Evolutionary conservation across 2,329 filamentous ascomycete genomes (phyloP).

Genomic region (Trichocomaceae sp.): DNA sequence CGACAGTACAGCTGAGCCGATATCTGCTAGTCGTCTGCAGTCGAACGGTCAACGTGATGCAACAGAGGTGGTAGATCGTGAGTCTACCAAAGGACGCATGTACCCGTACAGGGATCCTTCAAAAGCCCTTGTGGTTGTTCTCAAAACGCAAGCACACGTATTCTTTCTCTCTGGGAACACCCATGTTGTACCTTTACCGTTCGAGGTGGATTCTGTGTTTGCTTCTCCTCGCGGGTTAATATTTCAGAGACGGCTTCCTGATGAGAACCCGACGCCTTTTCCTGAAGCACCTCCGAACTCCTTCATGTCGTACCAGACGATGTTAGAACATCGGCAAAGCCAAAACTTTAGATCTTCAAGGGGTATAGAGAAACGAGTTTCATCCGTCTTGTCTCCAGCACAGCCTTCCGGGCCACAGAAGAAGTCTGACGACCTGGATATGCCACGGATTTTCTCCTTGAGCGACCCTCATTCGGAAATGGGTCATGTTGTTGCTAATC

Average conservation of each 20-base stretch:
- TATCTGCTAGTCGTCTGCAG: neutral
- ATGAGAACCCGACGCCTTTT: constrained; percentile 19
- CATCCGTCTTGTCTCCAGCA: constrained; percentile 43
- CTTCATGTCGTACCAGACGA: constrained; percentile 63
- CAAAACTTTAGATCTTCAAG: constrained; percentile 30
- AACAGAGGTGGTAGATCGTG: constrained; percentile 15
- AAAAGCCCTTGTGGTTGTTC: constrained; percentile 76
- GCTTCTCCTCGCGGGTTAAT: constrained; percentile 76
- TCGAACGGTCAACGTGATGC: neutral
- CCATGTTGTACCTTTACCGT: constrained; percentile 87
- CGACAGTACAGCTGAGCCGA: neutral
- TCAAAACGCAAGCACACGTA: constrained; percentile 88
- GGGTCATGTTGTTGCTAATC: constrained; percentile 65
- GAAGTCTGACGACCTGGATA: constrained; percentile 50
- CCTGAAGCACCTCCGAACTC: constrained; percentile 69
- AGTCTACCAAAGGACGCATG: neutral
- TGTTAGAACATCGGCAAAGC: constrained; percentile 27
- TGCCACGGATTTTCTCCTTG: constrained; percentile 66
- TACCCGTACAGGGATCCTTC: constrained; percentile 20
- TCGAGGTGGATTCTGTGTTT: constrained; percentile 83
- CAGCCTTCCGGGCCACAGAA: constrained; percentile 51
- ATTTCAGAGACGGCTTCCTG: constrained; percentile 67
- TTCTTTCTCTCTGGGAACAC: constrained; percentile 83
- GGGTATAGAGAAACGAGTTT: constrained; percentile 40
- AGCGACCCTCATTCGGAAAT: constrained; percentile 81